Conservation (phyloP, 2,329 filamentous ascomycete genomes). For the Trichoderma semiorbis region DNA sequence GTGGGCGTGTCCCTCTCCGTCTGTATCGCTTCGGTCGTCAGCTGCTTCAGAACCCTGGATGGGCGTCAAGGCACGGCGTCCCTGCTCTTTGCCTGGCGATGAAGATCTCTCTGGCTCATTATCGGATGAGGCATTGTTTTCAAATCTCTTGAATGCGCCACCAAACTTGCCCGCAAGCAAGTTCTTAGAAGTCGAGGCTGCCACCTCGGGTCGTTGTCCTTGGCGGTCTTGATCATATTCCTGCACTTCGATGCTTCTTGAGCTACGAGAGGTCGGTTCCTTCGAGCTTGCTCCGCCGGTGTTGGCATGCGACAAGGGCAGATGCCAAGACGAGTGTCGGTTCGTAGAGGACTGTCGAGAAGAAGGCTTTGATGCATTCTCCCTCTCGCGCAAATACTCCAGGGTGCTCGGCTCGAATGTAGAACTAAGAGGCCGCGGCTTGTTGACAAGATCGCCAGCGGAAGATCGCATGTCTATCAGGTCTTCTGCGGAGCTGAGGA, state of each 20-base stretch:
- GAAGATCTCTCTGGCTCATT: slow-evolving; percentile 36
- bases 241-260: slow-evolving; percentile 63
- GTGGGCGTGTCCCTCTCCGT: slow-evolving; percentile 64
- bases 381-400: slow-evolving; percentile 77
- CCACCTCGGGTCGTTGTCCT: slow-evolving; percentile 69
- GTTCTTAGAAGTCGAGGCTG: slow-evolving; percentile 71
- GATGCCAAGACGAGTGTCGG: slow-evolving; percentile 24
- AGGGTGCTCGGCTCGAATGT: slow-evolving; percentile 74
- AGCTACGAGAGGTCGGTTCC: slow-evolving; percentile 75
- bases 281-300: slow-evolving; percentile 46
- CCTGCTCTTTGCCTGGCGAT: slow-evolving; percentile 48
- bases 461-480: slow-evolving; percentile 23
- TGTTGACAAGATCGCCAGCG: slow-evolving; percentile 37
- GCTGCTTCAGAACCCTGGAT: slow-evolving; percentile 75
- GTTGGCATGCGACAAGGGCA: slow-evolving; percentile 41
- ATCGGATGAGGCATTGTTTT: slow-evolving; percentile 48
- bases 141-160: slow-evolving; percentile 90
- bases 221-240: slow-evolving; percentile 45
- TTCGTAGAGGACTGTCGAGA: slow-evolving; percentile 26
- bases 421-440: slow-evolving; percentile 73
- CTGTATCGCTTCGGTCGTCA: slow-evolving; percentile 49
- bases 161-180: slow-evolving; percentile 86
- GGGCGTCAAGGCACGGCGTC: slow-evolving; percentile 57
- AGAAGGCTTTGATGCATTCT: slow-evolving; percentile 49
- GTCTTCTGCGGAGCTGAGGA: slow-evolving; percentile 23